Percentiles rank a stretch among this genome's conserved stretches.
phyloP scores from a whole-genome alignment of 176 grass and related monocot species.

The Hsuehochloa calcarea region DNA sequence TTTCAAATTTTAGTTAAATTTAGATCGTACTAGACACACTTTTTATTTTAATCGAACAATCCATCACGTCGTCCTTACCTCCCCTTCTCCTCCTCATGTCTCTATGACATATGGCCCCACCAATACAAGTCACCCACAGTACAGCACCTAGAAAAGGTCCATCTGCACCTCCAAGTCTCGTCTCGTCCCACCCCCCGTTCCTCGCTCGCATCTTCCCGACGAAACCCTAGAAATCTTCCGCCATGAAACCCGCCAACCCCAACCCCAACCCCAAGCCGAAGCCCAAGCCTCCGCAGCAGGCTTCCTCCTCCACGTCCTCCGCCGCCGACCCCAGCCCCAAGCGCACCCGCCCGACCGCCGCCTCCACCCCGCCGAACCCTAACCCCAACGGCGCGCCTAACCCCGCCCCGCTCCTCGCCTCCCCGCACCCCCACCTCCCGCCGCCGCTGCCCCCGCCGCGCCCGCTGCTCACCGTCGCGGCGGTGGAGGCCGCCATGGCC shows the following conservation, averaged over 20 bases:
- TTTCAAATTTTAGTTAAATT: no score
- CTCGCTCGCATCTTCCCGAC: not conserved
- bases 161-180: not conserved
- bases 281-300: not conserved
- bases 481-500: conserved; percentile 44
- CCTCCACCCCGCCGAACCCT: conserved; percentile 17
- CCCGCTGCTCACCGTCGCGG: conserved; percentile 53
- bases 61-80: no score
- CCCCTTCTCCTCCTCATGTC: not conserved
- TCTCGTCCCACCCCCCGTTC: not conserved
- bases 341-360: conserved; percentile 1
- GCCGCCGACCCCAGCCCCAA: conserved; percentile 43
- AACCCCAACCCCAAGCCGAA: conserved; percentile 3
- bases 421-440: not conserved
- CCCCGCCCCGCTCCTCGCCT: not conserved
- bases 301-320: conserved; percentile 41
- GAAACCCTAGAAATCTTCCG: conserved; percentile 40
- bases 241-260: conserved; percentile 50
- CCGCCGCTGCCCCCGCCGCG: conserved; percentile 2
- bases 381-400: conserved; percentile 18
- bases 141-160: not conserved
- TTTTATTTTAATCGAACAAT: no score
- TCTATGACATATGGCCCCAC: not conserved
- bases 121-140: not conserved
- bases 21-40: no score